Conservation (phyloP, 164 flowering plant species). For the Magnolia officinalis region DNA sequence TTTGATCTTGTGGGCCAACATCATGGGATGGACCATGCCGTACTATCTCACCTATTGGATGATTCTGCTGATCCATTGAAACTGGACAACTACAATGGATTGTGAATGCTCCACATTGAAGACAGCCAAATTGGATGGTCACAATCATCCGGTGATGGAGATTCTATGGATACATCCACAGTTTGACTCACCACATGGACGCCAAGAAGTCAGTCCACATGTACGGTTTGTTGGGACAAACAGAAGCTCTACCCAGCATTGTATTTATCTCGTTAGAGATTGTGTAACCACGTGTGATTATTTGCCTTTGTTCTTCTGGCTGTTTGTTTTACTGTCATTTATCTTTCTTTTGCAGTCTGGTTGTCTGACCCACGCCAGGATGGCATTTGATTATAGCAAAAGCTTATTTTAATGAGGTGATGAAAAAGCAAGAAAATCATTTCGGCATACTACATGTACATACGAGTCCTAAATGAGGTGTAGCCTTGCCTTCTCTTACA, state of each 20-base stretch:
- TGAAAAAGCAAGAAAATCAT: no score
- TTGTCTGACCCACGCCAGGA: background rate
- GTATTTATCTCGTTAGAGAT: background rate
- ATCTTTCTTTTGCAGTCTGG: background rate
- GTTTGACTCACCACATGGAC: background rate
- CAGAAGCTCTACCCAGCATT: background rate
- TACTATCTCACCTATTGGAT: background rate
- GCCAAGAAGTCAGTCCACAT: background rate
- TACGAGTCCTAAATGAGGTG: no score
- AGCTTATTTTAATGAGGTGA: no score
- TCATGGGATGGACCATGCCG: background rate
- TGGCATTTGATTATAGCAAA: background rate
- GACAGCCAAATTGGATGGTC: no score
- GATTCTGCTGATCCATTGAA: background rate
- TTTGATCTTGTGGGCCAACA: background rate
- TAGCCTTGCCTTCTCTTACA: no score
- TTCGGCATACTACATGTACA: no score
- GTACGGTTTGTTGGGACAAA: background rate
- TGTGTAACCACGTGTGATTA: background rate
- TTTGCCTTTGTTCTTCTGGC: background rate
- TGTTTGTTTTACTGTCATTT: no score
- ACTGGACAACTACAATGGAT: no score
- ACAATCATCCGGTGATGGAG: no score
- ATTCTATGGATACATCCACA: background rate
- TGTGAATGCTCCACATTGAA: no score